These are phyloP conservation scores for Xanthoconium purpureum DNA, from an alignment of 768 basidiomycete genomes.

Conservation along the genomic window DNA sequence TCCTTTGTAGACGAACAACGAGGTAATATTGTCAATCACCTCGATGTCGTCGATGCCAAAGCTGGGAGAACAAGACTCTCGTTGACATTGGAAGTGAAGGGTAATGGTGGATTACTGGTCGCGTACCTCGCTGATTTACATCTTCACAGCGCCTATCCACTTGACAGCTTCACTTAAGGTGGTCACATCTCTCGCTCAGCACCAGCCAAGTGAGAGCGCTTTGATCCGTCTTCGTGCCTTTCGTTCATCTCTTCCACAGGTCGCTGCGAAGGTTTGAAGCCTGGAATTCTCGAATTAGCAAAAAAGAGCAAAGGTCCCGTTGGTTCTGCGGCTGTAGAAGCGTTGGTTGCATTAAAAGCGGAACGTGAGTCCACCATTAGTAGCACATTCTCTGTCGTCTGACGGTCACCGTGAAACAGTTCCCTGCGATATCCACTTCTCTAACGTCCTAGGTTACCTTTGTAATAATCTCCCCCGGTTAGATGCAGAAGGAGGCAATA, in stretches of 20 bases:
- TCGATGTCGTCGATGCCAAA: not conserved
- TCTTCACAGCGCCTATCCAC: not conserved
- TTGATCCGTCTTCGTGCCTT: not conserved
- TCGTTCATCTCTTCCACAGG: not conserved
- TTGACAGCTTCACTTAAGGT: constrained; percentile 1
- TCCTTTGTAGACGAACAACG: not conserved
- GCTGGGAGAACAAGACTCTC: not conserved
- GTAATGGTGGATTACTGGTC: not conserved
- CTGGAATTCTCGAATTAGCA: not conserved
- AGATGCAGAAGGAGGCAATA: not conserved
- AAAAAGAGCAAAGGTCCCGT: not conserved
- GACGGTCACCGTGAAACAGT: not conserved
- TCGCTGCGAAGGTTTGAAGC: not conserved
- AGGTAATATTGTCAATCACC: not conserved
- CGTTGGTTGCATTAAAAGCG: not conserved
- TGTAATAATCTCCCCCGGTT: not conserved
- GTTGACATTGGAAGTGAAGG: not conserved
- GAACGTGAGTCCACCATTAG: not conserved
- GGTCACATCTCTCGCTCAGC: not conserved
- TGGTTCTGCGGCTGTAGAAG: constrained; percentile 7
- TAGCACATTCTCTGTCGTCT: not conserved
- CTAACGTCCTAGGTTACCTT: constrained; percentile 5
- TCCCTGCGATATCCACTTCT: not conserved
- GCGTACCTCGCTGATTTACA: not conserved
- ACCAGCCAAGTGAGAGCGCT: not conserved